Percentiles rank a stretch among this genome's conserved stretches.
These are phyloP conservation scores for Petunia hybrid DNA, from an alignment of 305 asterid species.

Conservation along the genomic window DNA sequence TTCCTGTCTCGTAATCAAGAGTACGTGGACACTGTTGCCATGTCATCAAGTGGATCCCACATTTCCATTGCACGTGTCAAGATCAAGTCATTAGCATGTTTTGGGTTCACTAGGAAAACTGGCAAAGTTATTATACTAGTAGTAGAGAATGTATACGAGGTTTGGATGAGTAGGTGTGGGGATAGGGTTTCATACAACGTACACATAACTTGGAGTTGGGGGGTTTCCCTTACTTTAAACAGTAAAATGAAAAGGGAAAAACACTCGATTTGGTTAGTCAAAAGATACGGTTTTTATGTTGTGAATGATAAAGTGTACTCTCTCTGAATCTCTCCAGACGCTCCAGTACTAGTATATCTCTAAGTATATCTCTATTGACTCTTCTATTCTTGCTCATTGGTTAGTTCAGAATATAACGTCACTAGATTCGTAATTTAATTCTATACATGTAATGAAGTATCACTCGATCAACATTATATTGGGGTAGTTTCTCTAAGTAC, in stretches of 20 bases:
- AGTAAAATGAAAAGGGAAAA: neutral
- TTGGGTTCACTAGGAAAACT: neutral
- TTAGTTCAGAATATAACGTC: no score
- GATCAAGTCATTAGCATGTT: neutral
- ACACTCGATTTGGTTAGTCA: neutral
- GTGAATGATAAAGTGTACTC: neutral
- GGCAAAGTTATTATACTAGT: neutral
- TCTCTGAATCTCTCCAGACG: neutral
- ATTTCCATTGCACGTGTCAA: constrained; percentile 43
- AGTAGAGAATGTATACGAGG: neutral
- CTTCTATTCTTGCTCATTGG: no score
- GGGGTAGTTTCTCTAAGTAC: no score
- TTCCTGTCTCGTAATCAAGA: constrained; percentile 37
- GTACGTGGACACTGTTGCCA: constrained; percentile 52
- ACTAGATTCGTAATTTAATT: no score
- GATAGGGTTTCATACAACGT: neutral
- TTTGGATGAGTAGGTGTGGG: neutral
- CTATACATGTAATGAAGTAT: no score
- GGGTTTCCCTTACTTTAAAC: neutral
- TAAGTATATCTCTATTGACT: no score
- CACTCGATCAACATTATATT: no score
- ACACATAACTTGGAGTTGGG: neutral
- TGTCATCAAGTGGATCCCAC: constrained; percentile 36
- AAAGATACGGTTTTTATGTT: neutral
- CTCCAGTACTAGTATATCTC: no score